phyloP scores from a whole-genome alignment of 163 green algal species.

The Volvox carteri region DNA sequence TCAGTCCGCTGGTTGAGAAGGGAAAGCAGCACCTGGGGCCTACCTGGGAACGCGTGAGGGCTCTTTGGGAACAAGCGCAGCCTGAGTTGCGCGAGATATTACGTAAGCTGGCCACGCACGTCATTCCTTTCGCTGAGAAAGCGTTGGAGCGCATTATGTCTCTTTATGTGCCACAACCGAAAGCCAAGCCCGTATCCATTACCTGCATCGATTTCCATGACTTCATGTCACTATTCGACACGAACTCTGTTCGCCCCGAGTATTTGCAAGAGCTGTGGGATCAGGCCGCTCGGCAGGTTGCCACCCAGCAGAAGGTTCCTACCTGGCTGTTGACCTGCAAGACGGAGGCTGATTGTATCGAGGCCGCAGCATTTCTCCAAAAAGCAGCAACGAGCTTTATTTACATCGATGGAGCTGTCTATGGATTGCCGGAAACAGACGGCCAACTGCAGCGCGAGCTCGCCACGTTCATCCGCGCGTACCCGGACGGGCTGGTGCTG shows the following conservation, averaged over 20 bases:
- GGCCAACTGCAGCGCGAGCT: slow-evolving; percentile 42
- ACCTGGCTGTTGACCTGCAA: slow-evolving; percentile 30
- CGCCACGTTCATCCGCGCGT: neutral
- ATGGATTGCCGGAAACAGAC: neutral
- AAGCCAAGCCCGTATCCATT: neutral
- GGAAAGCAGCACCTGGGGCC: neutral
- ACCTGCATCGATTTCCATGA: neutral
- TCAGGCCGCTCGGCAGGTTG: neutral
- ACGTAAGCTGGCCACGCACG: neutral
- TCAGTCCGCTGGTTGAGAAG: neutral
- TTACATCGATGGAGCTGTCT: neutral
- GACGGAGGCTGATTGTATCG: neutral
- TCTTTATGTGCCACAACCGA: neutral
- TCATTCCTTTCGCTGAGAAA: neutral
- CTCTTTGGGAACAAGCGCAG: neutral
- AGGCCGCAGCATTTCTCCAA: neutral
- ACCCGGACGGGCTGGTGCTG: slow-evolving; percentile 31
- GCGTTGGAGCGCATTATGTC: neutral
- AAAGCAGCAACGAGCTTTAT: neutral
- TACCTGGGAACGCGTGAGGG: neutral
- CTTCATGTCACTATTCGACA: neutral
- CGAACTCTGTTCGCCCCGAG: neutral
- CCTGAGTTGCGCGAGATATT: neutral
- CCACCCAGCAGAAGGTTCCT: slow-evolving; percentile 21
- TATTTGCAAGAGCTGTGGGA: slow-evolving; percentile 29